Evolutionary conservation across 176 grass and related monocot genomes (phyloP), one percentile per base, ranked within the genome.

Genomic region (Carex myosuroides): DNA sequence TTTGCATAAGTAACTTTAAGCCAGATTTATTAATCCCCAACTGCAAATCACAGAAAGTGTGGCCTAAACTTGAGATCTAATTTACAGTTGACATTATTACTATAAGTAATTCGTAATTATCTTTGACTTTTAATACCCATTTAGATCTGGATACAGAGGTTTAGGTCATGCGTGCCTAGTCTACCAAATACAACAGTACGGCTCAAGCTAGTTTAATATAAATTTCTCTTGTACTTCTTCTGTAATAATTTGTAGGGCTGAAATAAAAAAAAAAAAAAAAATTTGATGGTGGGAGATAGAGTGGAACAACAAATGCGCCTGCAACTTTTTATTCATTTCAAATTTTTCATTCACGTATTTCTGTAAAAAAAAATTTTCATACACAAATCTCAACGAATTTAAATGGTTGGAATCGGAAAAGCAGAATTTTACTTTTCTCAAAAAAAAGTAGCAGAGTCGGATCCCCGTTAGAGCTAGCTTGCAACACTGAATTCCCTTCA

Each of bases 11-110:
- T 33, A 64, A 33, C 16, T 62, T 60, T 13, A 81, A 81, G 35
- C 14, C 46, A 50, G 10, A 10, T 65, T 30, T 22, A 58, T 63
- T n/a, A n/a, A n/a, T 7, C 5, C 64, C 35, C 44, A 61, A 81
- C 79, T 42, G 12, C 30, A 33, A 13, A 33, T 37, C 16, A 11
- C 33, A 63, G 41, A 81, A 81, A 81, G 79, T 63, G 54, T 37
- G 30, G 59, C n/a, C 9, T 16, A 67, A 24, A 53, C 80, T 82
- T 82, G 44, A 66, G 60, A 66, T 53, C 60, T 63, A 65, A 65
- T 42, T n/a, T 17, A 82, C 21, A 46, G 44, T 82, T 82, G 80
- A 81, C 80, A 82, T 66, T 29, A 82, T 50, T 64, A 20, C 79
- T 60, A 67, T 4, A 82, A 82, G 14, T 29, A 63, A 81, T 44